A percentile compares a stretch with the other conserved stretches of the same genome.
Conservation (phyloP, 2,329 filamentous ascomycete species). For the Claviceps sp. region DNA sequence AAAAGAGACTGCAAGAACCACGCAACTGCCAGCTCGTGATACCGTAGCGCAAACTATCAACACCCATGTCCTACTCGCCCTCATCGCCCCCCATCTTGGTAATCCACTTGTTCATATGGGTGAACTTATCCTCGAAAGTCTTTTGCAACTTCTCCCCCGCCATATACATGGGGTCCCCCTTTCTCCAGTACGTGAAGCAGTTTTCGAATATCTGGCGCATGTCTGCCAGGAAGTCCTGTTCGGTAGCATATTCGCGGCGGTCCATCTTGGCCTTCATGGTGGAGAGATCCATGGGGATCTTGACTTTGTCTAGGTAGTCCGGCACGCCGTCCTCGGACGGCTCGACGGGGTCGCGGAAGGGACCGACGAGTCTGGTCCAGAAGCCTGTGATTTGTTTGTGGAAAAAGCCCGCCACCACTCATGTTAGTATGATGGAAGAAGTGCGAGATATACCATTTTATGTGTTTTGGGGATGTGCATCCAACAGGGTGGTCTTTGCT, state of each 20-base stretch:
- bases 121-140: conserved; percentile 45
- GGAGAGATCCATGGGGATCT: conserved; percentile 47
- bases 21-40: neutral
- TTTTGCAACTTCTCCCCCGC: conserved; percentile 45
- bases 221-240: conserved; percentile 42
- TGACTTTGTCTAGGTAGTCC: conserved; percentile 48
- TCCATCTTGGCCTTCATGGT: conserved; percentile 51
- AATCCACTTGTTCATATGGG: conserved; percentile 46
- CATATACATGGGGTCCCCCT: conserved; percentile 38
- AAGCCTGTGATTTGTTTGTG: conserved; percentile 31
- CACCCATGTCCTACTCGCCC: conserved; percentile 9
- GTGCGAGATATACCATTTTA: no score
- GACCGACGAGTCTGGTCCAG: conserved; percentile 52
- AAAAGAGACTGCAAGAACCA: neutral
- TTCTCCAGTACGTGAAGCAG: conserved; percentile 50
- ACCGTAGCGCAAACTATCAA: no score
- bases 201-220: conserved; percentile 50
- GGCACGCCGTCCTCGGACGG: conserved; percentile 43
- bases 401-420: neutral
- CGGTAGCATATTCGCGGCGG: conserved; percentile 32
- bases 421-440: no score
- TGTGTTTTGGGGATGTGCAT: no score
- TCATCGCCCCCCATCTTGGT: conserved; percentile 34
- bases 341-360: conserved; percentile 47
- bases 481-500: no score